Evolutionary conservation across 192 early-diverging fungal genomes (phyloP), one percentile per base, ranked within the genome.

Genomic region (Cetraspora pellucida): DNA sequence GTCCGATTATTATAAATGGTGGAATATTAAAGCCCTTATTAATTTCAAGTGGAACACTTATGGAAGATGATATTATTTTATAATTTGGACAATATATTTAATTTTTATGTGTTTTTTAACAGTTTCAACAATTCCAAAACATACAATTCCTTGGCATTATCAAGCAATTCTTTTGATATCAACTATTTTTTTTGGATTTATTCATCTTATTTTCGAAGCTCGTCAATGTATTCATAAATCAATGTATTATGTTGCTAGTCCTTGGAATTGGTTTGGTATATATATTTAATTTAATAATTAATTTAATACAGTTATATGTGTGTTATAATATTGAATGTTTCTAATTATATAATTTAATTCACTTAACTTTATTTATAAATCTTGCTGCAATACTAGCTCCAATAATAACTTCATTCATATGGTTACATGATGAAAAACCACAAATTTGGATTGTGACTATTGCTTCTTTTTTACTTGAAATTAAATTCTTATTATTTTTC

Each of bases 261-360:
- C 14, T 4, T 60, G 58, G 58, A 60, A 60, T 60, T 60, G 21
- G 14, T 60, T 60, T 25, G 58, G 58, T 60, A 60, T 60, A 25
- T 60, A 60, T 37, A 37, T 37, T 37, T 28, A 60, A 59, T 55
- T n/a, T 55, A 55, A 16, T 27, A 27, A 23, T 23, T 27, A 25
- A 3, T n/a, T n/a, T n/a, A n/a, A n/a, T n/a, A n/a, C n/a, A n/a
- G n/a, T n/a, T n/a, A n/a, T n/a, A 14, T 11, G 7, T 37, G 1
- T 37, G 7, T 37, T 37, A 37, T 37, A 37, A 37, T 37, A 37
- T 37, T 1, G 7, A 37, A 37, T 6, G 37, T 37, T 37, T 37
- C n/a, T n/a, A n/a, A 37, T 37, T 37, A 37, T 37, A 37, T 37
- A 37, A 37, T 37, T 37, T 37, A 37, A 37, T 37, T 37, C 0